Evolutionary conservation across 306 rosid species (phyloP), one percentile per base, ranked within the genome.

Genomic region (Calophaca sinica): DNA sequence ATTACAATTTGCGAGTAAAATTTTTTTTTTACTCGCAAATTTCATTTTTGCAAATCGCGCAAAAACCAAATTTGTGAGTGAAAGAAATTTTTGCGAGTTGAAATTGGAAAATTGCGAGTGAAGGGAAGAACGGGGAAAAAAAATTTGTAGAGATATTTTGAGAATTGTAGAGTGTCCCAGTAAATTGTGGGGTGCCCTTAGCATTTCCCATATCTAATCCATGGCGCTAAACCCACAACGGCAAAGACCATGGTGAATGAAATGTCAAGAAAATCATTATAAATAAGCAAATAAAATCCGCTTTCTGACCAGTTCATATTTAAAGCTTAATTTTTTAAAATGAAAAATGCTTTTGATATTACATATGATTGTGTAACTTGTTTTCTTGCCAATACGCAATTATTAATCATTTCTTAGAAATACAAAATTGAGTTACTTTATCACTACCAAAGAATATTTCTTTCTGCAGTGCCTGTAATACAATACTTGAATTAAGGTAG

Each of bases 371-470:
- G 39, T 52, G 71, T 32, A 80, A 50, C 69, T 60, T 63, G 50
- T 68, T 38, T 63, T 52, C 45, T 44, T 70, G 44, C 62, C 74
- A 79, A 63, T 78, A 68, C 58, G 62, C 69, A 80, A 70, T 75
- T 66, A 60, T 70, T 71, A 14, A 28, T 49, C 46, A 13, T 26
- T 74, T 67, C 64, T 66, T 49, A 46, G 9, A 53, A 81, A 70
- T 82, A 75, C 72, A 79, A 75, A 71, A 76, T 58, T 69, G 70
- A 57, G 55, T 48, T 70, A 52, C 72, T 59, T 76, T 64, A 62
- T 73, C 80, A 48, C 65, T 75, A 50, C 46, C 36, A 69, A 82
- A 72, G 79, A 86, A 77, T 76, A 28, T 41, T 49, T 51, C 82
- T 67, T 68, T 74, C 44, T 45, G 39, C 4, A 6, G n/a, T 48